Evolutionary conservation across 108 stramenopile genomes (phyloP).

Genomic region (Skeletonema potamos): DNA sequence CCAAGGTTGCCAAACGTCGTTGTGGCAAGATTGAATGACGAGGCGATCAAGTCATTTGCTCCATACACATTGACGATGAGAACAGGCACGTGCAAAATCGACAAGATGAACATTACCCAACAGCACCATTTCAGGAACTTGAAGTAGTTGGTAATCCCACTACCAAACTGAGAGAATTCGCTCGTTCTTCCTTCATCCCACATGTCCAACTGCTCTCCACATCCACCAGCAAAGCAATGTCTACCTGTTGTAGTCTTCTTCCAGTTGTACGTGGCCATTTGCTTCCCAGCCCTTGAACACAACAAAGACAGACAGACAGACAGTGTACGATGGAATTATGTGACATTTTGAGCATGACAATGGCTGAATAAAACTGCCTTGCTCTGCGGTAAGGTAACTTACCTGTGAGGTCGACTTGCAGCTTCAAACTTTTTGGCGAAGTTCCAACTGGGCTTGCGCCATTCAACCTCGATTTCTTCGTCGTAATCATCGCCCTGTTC

Average conservation of each 20-base stretch:
- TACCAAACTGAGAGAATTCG: constrained; percentile 66
- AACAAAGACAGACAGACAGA: too few species aligned
- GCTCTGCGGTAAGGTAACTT: too few species aligned
- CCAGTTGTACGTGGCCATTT: constrained; percentile 31
- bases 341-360: too few species aligned
- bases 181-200: constrained; percentile 64
- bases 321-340: too few species aligned
- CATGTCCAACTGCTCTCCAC: constrained; percentile 69
- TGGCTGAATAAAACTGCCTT: too few species aligned
- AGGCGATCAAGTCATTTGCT: constrained; percentile 3
- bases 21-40: constrained; percentile 18
- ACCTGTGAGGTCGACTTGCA: constrained; percentile 45
- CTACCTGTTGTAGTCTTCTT: constrained; percentile 47
- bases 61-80: constrained; percentile 54
- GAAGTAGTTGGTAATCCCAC: constrained; percentile 74
- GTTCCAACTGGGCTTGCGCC: constrained; percentile 49
- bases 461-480: constrained; percentile 44
- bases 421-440: constrained; percentile 48
- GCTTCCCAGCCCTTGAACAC: constrained; percentile 44
- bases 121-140: constrained; percentile 73
- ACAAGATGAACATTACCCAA: constrained; percentile 57
- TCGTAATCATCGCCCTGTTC: constrained; percentile 44
- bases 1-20: constrained; percentile 67
- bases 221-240: constrained; percentile 58
- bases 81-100: constrained; percentile 46